Conservation (phyloP, 257 asterid species). For the Solanum chiquidenum region DNA sequence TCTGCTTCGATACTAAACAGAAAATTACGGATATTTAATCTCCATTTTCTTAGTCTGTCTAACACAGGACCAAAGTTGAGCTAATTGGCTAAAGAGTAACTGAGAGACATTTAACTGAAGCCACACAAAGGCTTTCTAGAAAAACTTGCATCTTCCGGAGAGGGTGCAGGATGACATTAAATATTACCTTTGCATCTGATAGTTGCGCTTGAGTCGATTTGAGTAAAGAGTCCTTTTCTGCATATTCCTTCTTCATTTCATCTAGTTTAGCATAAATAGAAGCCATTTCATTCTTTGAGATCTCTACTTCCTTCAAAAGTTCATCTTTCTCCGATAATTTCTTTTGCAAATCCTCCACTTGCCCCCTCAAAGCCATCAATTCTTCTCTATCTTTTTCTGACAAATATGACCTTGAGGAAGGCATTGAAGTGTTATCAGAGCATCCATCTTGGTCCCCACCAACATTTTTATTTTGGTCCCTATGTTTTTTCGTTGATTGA, state of each 20-base stretch:
- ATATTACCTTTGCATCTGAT: constrained; percentile 68
- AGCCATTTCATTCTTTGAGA: constrained; percentile 49
- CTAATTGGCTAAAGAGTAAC: neutral
- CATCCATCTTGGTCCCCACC: constrained; percentile 29
- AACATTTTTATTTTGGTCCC: constrained; percentile 30
- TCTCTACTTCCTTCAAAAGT: constrained; percentile 57
- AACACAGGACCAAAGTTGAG: neutral
- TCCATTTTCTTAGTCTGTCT: neutral
- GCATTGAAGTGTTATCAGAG: constrained; percentile 35
- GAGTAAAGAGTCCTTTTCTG: constrained; percentile 57
- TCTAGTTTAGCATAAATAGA: constrained; percentile 31
- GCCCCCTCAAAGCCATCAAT: constrained; percentile 49
- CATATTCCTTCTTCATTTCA: constrained; percentile 45
- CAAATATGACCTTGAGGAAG: constrained; percentile 43
- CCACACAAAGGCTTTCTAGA: neutral
- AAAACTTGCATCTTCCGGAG: neutral
- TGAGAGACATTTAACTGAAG: neutral
- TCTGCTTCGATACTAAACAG: neutral
- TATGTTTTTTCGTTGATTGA: constrained; percentile 42
- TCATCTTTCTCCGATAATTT: constrained; percentile 76
- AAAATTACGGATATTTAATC: neutral
- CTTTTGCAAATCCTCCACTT: constrained; percentile 61
- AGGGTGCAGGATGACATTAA: neutral
- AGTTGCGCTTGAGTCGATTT: constrained; percentile 71
- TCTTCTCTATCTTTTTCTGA: constrained; percentile 79